A percentile compares a stretch with the other conserved stretches of the same genome.
Conservation (phyloP, 2,329 filamentous ascomycete species). For the Fusarium xylarioides region DNA sequence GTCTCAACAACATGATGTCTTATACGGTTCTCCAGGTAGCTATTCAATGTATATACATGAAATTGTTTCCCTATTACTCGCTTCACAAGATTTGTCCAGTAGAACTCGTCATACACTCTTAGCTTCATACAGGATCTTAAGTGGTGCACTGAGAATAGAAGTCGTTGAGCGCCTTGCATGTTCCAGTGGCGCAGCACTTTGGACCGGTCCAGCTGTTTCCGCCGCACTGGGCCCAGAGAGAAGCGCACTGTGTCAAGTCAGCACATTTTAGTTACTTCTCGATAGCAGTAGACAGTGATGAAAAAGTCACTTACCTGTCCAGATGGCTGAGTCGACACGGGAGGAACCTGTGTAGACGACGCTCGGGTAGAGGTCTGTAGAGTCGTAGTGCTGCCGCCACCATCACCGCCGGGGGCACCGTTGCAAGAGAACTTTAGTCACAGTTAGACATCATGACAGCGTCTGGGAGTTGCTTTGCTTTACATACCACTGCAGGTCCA, state of each 20-base stretch:
- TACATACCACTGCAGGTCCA: conserved; percentile 4
- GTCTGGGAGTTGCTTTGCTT: fast-evolving
- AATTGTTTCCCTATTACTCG: fast-evolving
- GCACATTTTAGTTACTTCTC: not conserved
- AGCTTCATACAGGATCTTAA: not conserved
- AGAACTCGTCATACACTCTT: fast-evolving
- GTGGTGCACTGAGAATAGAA: conserved; percentile 9
- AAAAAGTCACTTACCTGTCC: not conserved
- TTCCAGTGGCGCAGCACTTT: conserved; percentile 16
- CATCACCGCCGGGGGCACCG: not conserved
- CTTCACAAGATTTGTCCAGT: fast-evolving
- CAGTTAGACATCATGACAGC: fast-evolving
- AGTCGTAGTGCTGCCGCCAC: not conserved
- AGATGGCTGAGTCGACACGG: not conserved
- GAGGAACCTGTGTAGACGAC: not conserved
- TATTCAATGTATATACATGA: not conserved
- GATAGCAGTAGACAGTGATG: too few relatives aligned
- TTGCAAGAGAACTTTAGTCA: conserved; percentile 1
- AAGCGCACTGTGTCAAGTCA: not conserved
- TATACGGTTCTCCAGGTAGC: too few relatives aligned
- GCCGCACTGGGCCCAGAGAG: not conserved
- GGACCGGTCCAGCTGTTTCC: not conserved
- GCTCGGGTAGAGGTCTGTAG: not conserved
- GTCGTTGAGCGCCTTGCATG: not conserved
- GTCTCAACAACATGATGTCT: not conserved